Evolutionary conservation across 495 filamentous ascomycete species (phyloP).

Genomic region (Usnea hakonensis): DNA sequence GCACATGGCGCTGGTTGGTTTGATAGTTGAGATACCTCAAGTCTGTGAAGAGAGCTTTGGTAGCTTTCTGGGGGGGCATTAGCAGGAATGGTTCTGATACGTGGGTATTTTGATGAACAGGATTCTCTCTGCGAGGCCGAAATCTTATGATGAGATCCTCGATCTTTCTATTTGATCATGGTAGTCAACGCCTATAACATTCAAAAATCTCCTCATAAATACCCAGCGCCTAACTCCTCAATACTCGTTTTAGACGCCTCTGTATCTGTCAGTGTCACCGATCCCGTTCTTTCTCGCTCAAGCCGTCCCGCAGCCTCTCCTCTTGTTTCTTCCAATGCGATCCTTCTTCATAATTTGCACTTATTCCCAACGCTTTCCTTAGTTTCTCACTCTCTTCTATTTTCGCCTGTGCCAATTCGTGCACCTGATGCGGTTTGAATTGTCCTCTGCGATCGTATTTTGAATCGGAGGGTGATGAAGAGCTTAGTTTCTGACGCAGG

Average conservation of each 20-base stretch:
- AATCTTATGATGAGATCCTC: neutral
- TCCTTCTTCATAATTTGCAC: slow-evolving; percentile 80
- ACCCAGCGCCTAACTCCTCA: neutral
- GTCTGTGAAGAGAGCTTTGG: too few species aligned
- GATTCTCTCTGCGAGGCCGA: neutral
- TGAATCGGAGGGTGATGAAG: slow-evolving; percentile 28
- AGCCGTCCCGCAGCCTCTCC: slow-evolving; percentile 56
- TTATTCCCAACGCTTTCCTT: slow-evolving; percentile 80
- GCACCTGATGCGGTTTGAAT: slow-evolving; percentile 87
- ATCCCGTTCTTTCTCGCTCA: slow-evolving; percentile 38
- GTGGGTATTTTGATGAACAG: neutral
- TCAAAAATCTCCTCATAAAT: too few species aligned
- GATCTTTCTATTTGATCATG: neutral
- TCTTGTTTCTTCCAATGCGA: slow-evolving; percentile 65
- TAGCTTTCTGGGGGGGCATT: neutral
- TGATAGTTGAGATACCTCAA: neutral
- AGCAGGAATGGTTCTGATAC: neutral
- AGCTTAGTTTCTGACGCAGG: slow-evolving; percentile 55
- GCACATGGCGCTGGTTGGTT: neutral
- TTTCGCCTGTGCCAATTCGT: slow-evolving; percentile 94
- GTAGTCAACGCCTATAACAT: neutral
- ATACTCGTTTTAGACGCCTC: neutral
- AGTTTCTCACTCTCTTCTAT: slow-evolving; percentile 89
- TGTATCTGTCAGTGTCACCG: neutral
- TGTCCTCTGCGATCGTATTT: slow-evolving; percentile 35